These are phyloP conservation scores for Mycena galopus DNA, from an alignment of 768 basidiomycete genomes.

Conservation along the genomic window DNA sequence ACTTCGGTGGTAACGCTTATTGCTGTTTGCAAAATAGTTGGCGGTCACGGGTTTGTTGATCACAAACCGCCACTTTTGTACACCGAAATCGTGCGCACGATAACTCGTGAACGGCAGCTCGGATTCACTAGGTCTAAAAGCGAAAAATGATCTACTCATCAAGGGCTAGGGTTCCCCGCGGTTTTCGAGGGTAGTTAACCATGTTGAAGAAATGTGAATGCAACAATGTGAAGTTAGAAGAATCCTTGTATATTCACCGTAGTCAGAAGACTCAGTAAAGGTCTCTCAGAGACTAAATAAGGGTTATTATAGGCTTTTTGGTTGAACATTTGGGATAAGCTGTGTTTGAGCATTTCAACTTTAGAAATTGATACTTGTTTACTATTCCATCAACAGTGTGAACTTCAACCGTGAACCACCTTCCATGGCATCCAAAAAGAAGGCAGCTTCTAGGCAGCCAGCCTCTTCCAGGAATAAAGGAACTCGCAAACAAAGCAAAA, in stretches of 20 bases:
- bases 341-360: not conserved
- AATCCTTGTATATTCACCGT: no score
- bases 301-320: no score
- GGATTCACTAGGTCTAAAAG: not conserved
- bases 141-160: not conserved
- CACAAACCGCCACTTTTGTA: not conserved
- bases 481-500: not conserved
- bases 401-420: not conserved
- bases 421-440: not conserved
- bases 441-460: not conserved
- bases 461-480: not conserved
- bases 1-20: no score
- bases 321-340: no score
- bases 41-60: not conserved
- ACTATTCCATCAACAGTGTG: not conserved
- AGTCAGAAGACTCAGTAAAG: no score
- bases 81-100: not conserved
- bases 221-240: no score
- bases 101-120: not conserved
- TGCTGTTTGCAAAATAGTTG: not conserved
- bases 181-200: not conserved
- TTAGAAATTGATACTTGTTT: not conserved
- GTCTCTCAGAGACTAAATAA: no score
- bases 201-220: no score
- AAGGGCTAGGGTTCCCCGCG: not conserved